Conservation (phyloP, 257 asterid genomes). For the Solanum ossicruentum region DNA sequence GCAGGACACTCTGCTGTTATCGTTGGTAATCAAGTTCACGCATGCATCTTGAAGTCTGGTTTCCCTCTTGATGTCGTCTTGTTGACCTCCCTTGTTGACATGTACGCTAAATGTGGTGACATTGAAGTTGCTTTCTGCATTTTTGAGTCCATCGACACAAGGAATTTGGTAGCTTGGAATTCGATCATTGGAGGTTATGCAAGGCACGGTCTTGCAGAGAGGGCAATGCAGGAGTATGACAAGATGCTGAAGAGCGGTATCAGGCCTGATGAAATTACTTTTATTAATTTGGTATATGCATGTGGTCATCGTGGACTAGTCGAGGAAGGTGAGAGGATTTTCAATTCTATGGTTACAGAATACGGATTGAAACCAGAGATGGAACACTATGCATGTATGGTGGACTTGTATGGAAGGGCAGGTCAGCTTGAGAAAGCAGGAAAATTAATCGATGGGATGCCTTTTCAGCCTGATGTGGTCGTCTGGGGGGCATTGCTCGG, state of each 20-base stretch:
- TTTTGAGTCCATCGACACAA: background rate
- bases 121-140: conserved; percentile 6
- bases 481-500: background rate
- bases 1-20: background rate
- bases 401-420: conserved; percentile 1
- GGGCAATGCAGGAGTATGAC: conserved; percentile 26
- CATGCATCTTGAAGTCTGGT: background rate
- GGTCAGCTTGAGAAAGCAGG: background rate
- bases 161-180: conserved; percentile 57
- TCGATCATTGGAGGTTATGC: conserved; percentile 46
- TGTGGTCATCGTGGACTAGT: conserved; percentile 53
- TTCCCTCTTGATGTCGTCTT: conserved; percentile 41
- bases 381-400: background rate
- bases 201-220: conserved; percentile 33
- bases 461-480: background rate
- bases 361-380: background rate
- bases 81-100: conserved; percentile 60
- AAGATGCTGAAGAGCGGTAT: conserved; percentile 6
- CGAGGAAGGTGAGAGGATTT: background rate
- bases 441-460: background rate
- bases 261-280: conserved; percentile 47
- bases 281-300: conserved; percentile 49
- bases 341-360: background rate
- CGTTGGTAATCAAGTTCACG: background rate
- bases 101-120: conserved; percentile 69